Evolutionary conservation across 345 rosid genomes (phyloP), one percentile per base, ranked within the genome.

Genomic region (Rhizophora mangle): DNA sequence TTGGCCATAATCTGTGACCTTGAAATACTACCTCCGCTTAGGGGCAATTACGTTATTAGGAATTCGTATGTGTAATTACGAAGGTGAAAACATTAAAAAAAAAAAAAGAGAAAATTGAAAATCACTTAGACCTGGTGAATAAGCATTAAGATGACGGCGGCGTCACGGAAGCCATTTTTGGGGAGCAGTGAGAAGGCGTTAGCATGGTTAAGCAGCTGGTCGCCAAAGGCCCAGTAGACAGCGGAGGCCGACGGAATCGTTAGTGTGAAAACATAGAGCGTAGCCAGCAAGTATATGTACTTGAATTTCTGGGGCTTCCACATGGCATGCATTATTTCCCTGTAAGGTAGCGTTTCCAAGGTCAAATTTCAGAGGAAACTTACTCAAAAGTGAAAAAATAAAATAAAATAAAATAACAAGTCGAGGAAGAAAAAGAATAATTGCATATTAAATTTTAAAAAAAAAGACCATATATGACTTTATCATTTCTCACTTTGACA

Each of bases 271-370:
- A 96, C 99, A 46, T 96, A 96, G 16, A 96, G 74, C 34, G 99
- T 96, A 5, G 99, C 99, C 68, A 90, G n/a, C 82, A 96, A 85
- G 80, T 96, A 95, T 56, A 96, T 96, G 81, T 82, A 92, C 85
- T 95, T 95, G 75, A 95, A 95, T 80, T 92, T 92, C 22, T 90
- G 96, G 5, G 99, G 99, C 80, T 95, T 95, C 99, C 99, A 95
- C 99, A 95, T 95, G 1, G 99, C 99, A 68, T 95, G 99, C 99
- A 95, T 95, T 34, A 95, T 92, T 72, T 95, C 99, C 70, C 99
- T 95, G 86, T 32, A 66, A 74, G 62, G 55, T 6, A 8, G 24
- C 18, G 5, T 3, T 56, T 55, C 15, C 29, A 55, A 21, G 7
- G 29, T 7, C 22, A 10, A 55, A 34, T 7, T 34, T 34, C 37